Conservation (phyloP, 2,329 filamentous ascomycete genomes). For the Apiospora hydei region DNA sequence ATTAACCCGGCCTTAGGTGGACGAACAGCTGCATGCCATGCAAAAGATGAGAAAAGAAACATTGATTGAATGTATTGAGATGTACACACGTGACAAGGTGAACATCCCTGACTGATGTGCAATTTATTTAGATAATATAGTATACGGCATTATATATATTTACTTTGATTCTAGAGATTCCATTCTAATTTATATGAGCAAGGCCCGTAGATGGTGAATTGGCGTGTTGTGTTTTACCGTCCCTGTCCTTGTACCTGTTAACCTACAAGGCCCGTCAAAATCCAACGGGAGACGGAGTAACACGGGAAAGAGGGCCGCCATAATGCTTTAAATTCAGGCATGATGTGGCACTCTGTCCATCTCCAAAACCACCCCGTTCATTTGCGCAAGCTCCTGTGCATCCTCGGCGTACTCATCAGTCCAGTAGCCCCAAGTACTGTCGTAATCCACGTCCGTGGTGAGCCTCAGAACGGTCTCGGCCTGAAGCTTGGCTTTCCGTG, state of each 20-base stretch:
- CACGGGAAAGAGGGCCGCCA: not conserved
- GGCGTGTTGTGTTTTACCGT: not conserved
- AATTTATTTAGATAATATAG: not conserved
- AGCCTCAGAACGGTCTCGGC: not conserved
- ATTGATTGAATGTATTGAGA: not conserved
- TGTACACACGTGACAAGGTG: not conserved
- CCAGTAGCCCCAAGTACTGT: not conserved
- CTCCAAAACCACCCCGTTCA: not conserved
- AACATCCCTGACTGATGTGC: not conserved
- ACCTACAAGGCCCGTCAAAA: not conserved
- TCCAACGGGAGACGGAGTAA: not conserved
- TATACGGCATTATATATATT: not conserved
- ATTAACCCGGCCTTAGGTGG: not conserved
- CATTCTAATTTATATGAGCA: not conserved
- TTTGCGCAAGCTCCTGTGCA: not conserved
- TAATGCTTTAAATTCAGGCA: not conserved
- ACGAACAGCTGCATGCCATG: not conserved
- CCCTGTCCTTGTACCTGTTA: not conserved
- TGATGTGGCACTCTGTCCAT: not conserved
- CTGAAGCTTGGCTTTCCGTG: slow-evolving; percentile 6
- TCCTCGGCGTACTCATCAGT: not conserved
- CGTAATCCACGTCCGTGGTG: not conserved
- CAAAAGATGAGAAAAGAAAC: not conserved
- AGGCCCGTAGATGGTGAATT: not conserved
- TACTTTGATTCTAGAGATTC: not conserved